Base-by-base conservation (phyloP, 306 rosid genomes). In the Rosa rugosa region DNA sequence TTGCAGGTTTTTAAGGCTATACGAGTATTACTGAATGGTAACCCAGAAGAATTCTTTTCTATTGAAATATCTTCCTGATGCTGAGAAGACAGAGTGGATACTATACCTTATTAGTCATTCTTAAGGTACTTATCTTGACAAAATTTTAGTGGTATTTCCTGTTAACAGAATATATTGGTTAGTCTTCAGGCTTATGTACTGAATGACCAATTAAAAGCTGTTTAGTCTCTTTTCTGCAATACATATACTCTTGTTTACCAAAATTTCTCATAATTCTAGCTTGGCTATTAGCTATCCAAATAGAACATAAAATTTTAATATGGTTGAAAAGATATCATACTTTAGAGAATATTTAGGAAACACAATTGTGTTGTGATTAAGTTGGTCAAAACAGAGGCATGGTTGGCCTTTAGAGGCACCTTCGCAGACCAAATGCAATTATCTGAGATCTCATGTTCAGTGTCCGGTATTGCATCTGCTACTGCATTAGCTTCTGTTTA, bases 11-110 rank as follows among this genome's bases (percentile, higher is more conserved):
- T 49, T 16, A 49, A 49, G 45, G 75, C 45, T 11, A 40, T 71
- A 49, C 75, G 42, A 53, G 53, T 71, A 3, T 6, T 71, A 49
- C 13, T 71, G 42, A 46, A 11, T 71, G 27, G 60, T 71, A 46
- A 71, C 25, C 75, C 27, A 17, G 60, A 71, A 49, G 60, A 71
- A 17, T 71, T 27, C 25, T 69, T 0, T 0, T 46, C 4, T 47
- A 47, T 18, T 71, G 75, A 71, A 71, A 27, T 71, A 54, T 71
- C 44, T 71, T 47, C 60, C 44, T 14, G 25, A 71, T 71, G 44
- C 4, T 47, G 75, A 47, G 42, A 71, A 71, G 60, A 71, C 75
- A 6, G 3, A 45, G 75, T 71, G 25, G 75, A 47, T 71, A 25
- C 44, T 20, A 20, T 54, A 54, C 20, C 60, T 54, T 54, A 54